Percentiles rank a stretch among this genome's conserved stretches.
phyloP scores from a whole-genome alignment of 208 protist genomes.

The Leishmania braziliensis region DNA sequence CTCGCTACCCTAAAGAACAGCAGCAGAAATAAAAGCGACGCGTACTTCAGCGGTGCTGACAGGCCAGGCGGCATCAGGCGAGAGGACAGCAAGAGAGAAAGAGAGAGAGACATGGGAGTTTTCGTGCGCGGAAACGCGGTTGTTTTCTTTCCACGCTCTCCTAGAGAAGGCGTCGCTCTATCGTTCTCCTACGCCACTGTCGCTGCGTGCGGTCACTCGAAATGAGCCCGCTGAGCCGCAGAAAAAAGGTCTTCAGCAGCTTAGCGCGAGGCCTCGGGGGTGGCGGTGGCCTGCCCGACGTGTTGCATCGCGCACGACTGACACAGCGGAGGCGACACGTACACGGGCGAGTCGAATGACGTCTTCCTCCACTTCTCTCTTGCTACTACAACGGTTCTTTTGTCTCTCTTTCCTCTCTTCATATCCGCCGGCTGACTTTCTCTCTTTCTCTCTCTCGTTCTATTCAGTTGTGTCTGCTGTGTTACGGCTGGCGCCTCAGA shows the following conservation, averaged over 20 bases:
- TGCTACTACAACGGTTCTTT: neutral
- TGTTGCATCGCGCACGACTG: neutral
- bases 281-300: neutral
- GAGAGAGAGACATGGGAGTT: neutral
- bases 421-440: neutral
- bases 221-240: too few relatives aligned
- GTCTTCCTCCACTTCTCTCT: neutral
- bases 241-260: too few relatives aligned
- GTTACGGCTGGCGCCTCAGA: too few relatives aligned
- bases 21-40: neutral
- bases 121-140: neutral
- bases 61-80: neutral
- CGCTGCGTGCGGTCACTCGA: neutral
- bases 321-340: neutral
- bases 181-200: conserved; percentile 4
- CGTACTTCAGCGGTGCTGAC: neutral
- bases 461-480: too few relatives aligned
- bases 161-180: neutral
- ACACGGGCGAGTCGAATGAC: neutral
- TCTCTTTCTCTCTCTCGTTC: neutral
- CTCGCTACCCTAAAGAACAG: neutral
- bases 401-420: neutral
- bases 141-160: neutral
- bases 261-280: too few relatives aligned
- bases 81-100: neutral